Conservation (phyloP, 352 stramenopile species). For the Achlya hypogyna region DNA sequence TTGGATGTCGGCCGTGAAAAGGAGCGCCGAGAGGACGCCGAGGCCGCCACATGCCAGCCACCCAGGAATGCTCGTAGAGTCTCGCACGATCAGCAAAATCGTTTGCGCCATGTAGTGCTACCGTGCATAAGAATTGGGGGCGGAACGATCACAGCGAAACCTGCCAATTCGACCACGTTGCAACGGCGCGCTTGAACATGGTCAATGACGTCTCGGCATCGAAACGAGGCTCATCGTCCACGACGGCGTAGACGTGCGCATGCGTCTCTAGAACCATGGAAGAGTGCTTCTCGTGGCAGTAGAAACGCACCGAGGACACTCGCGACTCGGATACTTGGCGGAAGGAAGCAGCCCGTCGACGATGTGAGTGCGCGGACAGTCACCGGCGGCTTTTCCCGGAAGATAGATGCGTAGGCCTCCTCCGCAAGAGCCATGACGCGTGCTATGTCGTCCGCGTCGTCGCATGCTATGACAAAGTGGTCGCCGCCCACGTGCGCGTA, state of each 20-base stretch:
- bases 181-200: neutral
- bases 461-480: neutral
- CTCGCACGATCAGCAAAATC: neutral
- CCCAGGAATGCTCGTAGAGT: neutral
- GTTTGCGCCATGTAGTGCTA: conserved; percentile 5
- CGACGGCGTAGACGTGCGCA: neutral
- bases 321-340: neutral
- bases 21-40: neutral
- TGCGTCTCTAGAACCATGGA: too few species aligned
- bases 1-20: neutral
- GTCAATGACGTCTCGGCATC: neutral
- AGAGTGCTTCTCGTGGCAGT: too few species aligned
- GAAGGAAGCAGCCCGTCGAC: conserved; percentile 4
- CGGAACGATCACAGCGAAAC: neutral
- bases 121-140: neutral
- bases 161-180: conserved; percentile 6
- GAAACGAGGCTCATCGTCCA: neutral
- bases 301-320: neutral
- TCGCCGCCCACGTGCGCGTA: conserved; percentile 10
- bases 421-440: neutral
- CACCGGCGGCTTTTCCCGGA: neutral
- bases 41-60: neutral
- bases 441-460: neutral
- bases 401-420: conserved; percentile 9
- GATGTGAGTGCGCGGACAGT: neutral